Evolutionary conservation across 495 filamentous ascomycete genomes (phyloP).

Genomic region (Aspergillus egyptiacus): DNA sequence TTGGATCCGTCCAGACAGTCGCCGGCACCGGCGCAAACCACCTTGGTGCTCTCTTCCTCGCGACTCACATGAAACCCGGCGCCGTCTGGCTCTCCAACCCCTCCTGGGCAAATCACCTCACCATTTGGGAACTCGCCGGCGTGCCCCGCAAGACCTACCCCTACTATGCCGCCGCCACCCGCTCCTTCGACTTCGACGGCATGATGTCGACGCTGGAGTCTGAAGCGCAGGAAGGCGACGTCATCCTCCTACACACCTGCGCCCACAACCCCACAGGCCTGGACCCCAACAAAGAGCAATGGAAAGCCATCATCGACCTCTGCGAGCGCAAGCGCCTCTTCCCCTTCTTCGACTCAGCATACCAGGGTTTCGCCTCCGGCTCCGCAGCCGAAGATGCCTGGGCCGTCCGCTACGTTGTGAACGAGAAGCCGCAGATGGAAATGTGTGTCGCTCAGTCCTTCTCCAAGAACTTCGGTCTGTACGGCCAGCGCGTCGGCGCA

Average conservation of each 20-base stretch:
- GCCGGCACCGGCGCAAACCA: slow-evolving; percentile 91
- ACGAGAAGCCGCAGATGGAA: slow-evolving; percentile 43
- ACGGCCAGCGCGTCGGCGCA: slow-evolving; percentile 47
- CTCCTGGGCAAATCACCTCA: slow-evolving; percentile 47
- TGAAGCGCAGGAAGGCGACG: slow-evolving; percentile 38
- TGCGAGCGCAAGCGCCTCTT: slow-evolving; percentile 47
- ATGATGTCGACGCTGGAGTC: slow-evolving; percentile 43
- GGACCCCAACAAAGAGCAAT: slow-evolving; percentile 49
- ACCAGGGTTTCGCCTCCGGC: slow-evolving; percentile 54
- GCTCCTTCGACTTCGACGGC: slow-evolving; percentile 42
- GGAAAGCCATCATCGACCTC: slow-evolving; percentile 46
- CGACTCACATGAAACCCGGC: slow-evolving; percentile 43
- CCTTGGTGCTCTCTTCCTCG: slow-evolving; percentile 79
- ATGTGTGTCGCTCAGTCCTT: slow-evolving; percentile 49
- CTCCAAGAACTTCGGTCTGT: slow-evolving; percentile 53
- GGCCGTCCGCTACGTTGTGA: slow-evolving; percentile 50
- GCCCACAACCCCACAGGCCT: slow-evolving; percentile 53
- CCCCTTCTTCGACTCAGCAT: slow-evolving; percentile 53
- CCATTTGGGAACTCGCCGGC: slow-evolving; percentile 42
- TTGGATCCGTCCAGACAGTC: slow-evolving; percentile 62
- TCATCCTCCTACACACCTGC: slow-evolving; percentile 48
- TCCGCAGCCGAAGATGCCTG: slow-evolving; percentile 48
- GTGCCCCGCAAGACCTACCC: slow-evolving; percentile 43
- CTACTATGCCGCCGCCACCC: slow-evolving; percentile 42
- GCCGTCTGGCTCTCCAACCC: slow-evolving; percentile 45